Conservation (phyloP, 192 early-diverging fungal species). For the Entomortierella chlamydospora region DNA sequence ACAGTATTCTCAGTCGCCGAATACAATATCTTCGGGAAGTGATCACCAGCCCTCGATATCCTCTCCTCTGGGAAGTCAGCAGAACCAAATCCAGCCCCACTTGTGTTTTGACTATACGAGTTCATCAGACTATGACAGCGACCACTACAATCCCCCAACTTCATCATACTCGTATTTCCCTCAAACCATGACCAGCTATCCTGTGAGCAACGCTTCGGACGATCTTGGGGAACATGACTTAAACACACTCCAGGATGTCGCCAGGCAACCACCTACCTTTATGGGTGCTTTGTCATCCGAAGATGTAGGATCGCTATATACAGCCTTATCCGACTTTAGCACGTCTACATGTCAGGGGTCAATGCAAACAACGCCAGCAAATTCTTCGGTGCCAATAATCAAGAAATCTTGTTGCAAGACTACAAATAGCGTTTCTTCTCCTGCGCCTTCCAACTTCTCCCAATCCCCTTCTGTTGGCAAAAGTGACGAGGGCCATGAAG, state of each 20-base stretch:
- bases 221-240: slow-evolving; percentile 4
- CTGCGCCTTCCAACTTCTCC: background rate
- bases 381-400: background rate
- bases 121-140: slow-evolving; percentile 41
- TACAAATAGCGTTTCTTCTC: background rate
- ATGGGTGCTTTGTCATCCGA: slow-evolving; percentile 6
- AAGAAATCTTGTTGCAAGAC: slow-evolving; percentile 11
- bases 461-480: background rate
- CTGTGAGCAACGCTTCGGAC: slow-evolving; percentile 16
- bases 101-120: slow-evolving; percentile 41
- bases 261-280: background rate
- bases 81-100: slow-evolving; percentile 9
- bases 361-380: slow-evolving; percentile 2
- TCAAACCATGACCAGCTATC: slow-evolving; percentile 9
- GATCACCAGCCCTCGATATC: slow-evolving; percentile 6
- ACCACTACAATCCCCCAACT: slow-evolving; percentile 22
- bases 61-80: background rate
- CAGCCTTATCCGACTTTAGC: background rate
- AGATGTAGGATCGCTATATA: slow-evolving; percentile 1
- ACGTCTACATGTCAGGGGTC: background rate
- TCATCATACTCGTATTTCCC: slow-evolving; percentile 13
- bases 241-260: background rate
- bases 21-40: background rate
- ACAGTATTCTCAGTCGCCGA: background rate
- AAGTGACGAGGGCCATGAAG: background rate